phyloP scores from a whole-genome alignment of 2,329 filamentous ascomycete genomes.

The Pseudopyrenochaeta lycopersici region DNA sequence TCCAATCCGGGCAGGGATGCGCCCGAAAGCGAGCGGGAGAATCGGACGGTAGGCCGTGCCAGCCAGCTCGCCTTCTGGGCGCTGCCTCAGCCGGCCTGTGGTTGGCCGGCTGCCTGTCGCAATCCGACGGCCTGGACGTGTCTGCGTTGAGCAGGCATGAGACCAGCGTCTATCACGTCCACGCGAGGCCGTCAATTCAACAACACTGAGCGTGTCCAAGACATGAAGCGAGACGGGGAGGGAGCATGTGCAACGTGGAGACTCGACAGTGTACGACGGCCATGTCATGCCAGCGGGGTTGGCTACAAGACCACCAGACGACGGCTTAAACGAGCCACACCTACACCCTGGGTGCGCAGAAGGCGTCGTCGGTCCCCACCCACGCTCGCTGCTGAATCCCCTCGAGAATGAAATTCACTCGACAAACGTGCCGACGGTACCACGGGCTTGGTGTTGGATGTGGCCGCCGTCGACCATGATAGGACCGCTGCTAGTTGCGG shows the following conservation, averaged over 20 bases:
- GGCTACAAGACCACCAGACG: constrained; percentile 18
- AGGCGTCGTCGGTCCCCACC: constrained; percentile 24
- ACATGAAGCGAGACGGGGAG: constrained; percentile 29
- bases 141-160: constrained; percentile 13
- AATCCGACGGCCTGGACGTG: constrained; percentile 33
- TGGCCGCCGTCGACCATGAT: constrained; percentile 42
- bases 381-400: constrained; percentile 18
- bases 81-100: constrained; percentile 20
- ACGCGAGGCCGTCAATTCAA: constrained; percentile 24
- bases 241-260: constrained; percentile 49
- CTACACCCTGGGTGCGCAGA: constrained; percentile 19
- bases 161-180: constrained; percentile 20
- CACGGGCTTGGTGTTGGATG: constrained; percentile 46
- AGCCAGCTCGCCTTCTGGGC: constrained; percentile 28
- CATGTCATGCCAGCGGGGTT: constrained; percentile 44
- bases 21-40: constrained; percentile 42
- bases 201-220: constrained; percentile 17
- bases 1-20: constrained; percentile 38
- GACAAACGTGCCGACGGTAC: constrained; percentile 48
- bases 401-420: constrained; percentile 30
- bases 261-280: constrained; percentile 46
- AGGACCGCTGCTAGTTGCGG: constrained; percentile 43
- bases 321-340: constrained; percentile 29
- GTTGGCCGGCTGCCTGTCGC: constrained; percentile 33
- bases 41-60: constrained; percentile 48